These are phyloP conservation scores for Lathyrus sativus DNA, from an alignment of 306 rosid species.

Conservation along the genomic window DNA sequence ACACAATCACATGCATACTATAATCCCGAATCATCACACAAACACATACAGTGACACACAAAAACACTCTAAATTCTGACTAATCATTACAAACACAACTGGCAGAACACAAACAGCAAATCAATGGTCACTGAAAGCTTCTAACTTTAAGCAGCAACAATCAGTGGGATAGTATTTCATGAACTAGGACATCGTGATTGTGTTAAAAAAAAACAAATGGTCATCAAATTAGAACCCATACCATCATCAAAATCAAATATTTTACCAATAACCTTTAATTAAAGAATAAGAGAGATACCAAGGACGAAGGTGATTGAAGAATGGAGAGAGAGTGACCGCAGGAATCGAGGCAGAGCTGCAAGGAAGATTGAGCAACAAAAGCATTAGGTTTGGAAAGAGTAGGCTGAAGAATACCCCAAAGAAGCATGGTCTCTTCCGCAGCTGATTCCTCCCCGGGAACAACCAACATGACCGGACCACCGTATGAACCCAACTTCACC, in stretches of 20 bases:
- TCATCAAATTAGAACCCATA: constrained; percentile 10
- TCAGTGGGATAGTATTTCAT: not conserved
- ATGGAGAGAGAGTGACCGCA: constrained; percentile 86
- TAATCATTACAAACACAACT: not conserved
- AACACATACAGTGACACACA: not conserved
- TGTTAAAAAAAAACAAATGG: constrained; percentile 26
- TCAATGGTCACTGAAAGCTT: constrained; percentile 18
- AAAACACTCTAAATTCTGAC: not conserved
- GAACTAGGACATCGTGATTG: constrained; percentile 22
- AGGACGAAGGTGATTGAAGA: constrained; percentile 85
- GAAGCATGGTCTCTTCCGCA: constrained; percentile 82
- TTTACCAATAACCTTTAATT: constrained; percentile 1
- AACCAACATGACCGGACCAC: constrained; percentile 50
- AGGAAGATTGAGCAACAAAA: constrained; percentile 74
- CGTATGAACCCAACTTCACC: constrained; percentile 57
- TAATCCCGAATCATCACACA: not conserved
- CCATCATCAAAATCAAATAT: constrained; percentile 18
- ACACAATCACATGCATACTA: not conserved
- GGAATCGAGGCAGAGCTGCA: constrained; percentile 61
- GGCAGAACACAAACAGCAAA: not conserved
- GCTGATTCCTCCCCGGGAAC: constrained; percentile 54
- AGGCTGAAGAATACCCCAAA: constrained; percentile 85
- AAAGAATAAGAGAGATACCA: constrained; percentile 42
- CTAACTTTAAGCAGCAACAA: constrained; percentile 22
- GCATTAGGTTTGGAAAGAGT: constrained; percentile 73